phyloP scores from a whole-genome alignment of 257 asterid genomes.

The Plectranthus barbatus region DNA sequence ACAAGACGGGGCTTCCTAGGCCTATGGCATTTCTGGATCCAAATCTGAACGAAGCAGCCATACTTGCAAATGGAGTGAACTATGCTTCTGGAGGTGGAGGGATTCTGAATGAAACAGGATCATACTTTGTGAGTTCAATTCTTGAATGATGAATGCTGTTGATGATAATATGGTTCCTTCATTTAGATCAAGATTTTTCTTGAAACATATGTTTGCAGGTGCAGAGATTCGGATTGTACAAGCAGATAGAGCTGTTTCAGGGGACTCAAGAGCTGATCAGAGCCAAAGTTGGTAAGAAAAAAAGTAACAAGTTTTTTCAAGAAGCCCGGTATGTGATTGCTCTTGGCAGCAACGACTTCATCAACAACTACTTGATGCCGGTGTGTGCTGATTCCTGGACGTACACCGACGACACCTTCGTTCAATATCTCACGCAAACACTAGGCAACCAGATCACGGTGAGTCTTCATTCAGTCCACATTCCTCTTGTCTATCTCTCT shows the following conservation, averaged over 20 bases:
- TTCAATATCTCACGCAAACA: constrained; percentile 46
- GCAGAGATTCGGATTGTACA: constrained; percentile 60
- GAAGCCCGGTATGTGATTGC: constrained; percentile 71
- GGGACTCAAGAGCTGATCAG: constrained; percentile 60
- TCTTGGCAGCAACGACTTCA: constrained; percentile 84
- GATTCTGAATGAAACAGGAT: constrained; percentile 75
- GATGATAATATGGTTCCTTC: too few species aligned
- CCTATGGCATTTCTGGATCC: constrained; percentile 83
- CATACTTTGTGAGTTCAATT: constrained; percentile 51
- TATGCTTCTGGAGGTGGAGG: constrained; percentile 99
- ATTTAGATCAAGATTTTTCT: too few species aligned
- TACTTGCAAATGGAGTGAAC: constrained; percentile 68
- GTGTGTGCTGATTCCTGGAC: constrained; percentile 65
- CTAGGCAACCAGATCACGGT: constrained; percentile 54
- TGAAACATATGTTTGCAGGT: too few species aligned
- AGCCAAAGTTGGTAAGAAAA: constrained; percentile 39
- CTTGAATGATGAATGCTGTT: too few species aligned
- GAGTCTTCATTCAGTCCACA: too few species aligned
- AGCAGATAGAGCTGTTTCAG: constrained; percentile 72
- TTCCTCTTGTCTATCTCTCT: too few species aligned
- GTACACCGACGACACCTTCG: constrained; percentile 47
- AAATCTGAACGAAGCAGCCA: constrained; percentile 47
- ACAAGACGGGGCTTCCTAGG: constrained; percentile 73
- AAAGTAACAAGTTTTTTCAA: constrained; percentile 50
- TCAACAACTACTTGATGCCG: constrained; percentile 92